Conservation (phyloP, 768 basidiomycete genomes). For the Lactarius indigo region DNA sequence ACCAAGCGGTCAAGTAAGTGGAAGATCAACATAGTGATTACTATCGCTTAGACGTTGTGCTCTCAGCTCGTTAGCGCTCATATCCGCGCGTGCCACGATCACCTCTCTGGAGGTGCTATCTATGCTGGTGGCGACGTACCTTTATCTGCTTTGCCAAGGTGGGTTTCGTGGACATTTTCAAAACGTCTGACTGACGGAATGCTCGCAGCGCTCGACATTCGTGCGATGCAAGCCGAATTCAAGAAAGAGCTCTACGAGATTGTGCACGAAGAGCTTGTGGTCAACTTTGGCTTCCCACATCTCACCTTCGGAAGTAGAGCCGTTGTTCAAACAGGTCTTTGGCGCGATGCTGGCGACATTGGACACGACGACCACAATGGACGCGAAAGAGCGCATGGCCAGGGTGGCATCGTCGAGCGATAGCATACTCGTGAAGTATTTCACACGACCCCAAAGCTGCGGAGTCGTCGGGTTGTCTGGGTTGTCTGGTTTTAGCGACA, state of each 20-base stretch:
- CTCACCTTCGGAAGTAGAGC: constrained; percentile 31
- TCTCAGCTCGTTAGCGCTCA: constrained; percentile 72
- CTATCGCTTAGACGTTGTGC: constrained; percentile 18
- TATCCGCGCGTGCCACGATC: constrained; percentile 78
- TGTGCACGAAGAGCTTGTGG: constrained; percentile 46
- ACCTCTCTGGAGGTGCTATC: constrained; percentile 75
- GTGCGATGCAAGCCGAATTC: constrained; percentile 70
- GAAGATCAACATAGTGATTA: not conserved
- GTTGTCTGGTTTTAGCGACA: constrained; percentile 52
- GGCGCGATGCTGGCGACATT: constrained; percentile 48
- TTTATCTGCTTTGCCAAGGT: constrained; percentile 71
- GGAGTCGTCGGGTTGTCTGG: constrained; percentile 28
- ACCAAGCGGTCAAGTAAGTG: constrained; percentile 84
- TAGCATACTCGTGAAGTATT: constrained; percentile 60
- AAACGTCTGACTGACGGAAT: not conserved
- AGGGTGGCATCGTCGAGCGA: constrained; percentile 64
- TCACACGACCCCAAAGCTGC: constrained; percentile 28
- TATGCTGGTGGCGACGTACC: constrained; percentile 66
- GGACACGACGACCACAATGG: constrained; percentile 69
- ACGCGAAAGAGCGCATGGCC: constrained; percentile 63
- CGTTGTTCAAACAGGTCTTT: constrained; percentile 39
- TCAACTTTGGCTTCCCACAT: constrained; percentile 42
- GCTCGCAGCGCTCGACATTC: constrained; percentile 62
- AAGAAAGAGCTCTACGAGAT: constrained; percentile 46
- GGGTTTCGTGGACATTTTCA: not conserved